Evolutionary conservation across 305 asterid genomes (phyloP).

Genomic region (Caryopteris hybrid): DNA sequence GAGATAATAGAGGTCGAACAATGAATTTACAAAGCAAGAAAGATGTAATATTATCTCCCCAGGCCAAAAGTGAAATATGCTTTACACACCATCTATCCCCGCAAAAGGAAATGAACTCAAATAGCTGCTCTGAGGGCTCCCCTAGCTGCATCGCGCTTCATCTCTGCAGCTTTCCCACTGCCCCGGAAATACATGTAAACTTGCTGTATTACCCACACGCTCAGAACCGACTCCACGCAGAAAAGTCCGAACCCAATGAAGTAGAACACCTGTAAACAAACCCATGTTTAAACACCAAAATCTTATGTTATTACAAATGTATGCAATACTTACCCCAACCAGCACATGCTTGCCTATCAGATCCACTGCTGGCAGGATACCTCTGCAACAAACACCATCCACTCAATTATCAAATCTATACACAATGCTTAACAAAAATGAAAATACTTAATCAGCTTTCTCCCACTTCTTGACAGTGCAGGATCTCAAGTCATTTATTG

Average conservation of each 20-base stretch:
- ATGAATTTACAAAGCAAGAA: too few species aligned
- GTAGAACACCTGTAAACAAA: slow-evolving; percentile 90
- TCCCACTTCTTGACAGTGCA: too few species aligned
- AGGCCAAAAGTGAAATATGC: too few species aligned
- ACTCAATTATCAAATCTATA: too few species aligned
- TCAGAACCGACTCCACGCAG: slow-evolving; percentile 71
- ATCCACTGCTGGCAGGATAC: slow-evolving; percentile 90
- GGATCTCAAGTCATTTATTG: too few species aligned
- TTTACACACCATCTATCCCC: too few species aligned
- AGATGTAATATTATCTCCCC: too few species aligned
- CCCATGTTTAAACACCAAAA: too few species aligned
- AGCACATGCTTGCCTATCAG: slow-evolving; percentile 58
- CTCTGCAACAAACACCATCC: slow-evolving; percentile 47
- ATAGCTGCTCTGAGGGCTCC: slow-evolving; percentile 74
- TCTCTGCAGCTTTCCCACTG: slow-evolving; percentile 79
- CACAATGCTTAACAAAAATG: too few species aligned
- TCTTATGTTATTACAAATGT: too few species aligned
- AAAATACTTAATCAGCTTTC: too few species aligned
- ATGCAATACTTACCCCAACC: slow-evolving; percentile 97
- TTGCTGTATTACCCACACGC: slow-evolving; percentile 97
- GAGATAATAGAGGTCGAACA: too few species aligned
- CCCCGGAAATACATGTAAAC: slow-evolving; percentile 95
- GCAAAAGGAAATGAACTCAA: slow-evolving; percentile 19
- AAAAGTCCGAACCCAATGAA: slow-evolving; percentile 88
- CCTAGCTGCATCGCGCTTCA: slow-evolving; percentile 78